phyloP scores from a whole-genome alignment of 1,284 basidiomycete species.

The Abortiporus biennis region DNA sequence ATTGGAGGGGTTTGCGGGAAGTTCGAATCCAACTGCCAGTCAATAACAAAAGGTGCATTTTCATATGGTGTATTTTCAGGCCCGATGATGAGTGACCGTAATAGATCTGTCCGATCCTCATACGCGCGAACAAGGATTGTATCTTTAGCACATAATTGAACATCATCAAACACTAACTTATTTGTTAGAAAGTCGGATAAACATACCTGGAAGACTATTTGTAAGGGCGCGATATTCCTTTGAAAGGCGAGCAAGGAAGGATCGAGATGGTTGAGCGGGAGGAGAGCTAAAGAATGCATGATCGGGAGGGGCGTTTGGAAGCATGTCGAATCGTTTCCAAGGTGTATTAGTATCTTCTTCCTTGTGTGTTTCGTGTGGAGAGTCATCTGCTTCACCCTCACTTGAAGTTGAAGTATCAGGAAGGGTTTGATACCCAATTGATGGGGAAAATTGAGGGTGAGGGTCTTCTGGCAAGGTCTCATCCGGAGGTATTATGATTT shows the following conservation, averaged over 20 bases:
- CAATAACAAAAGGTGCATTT: conserved; percentile 91
- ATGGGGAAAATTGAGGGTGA: conserved; percentile 12
- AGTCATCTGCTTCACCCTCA: conserved; percentile 6
- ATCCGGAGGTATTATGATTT: too few species aligned
- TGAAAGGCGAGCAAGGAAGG: conserved; percentile 68
- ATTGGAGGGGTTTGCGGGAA: conserved; percentile 85
- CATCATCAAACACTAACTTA: conserved; percentile 8
- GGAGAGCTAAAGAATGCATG: conserved; percentile 71
- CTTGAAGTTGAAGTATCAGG: conserved; percentile 23
- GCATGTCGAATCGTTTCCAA: conserved; percentile 77
- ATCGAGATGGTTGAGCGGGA: conserved; percentile 59
- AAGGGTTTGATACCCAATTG: conserved; percentile 16
- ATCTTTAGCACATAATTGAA: conserved; percentile 31
- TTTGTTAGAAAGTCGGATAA: conserved; percentile 3
- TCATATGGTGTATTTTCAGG: conserved; percentile 92
- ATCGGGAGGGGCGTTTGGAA: conserved; percentile 70
- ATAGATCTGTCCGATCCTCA: conserved; percentile 80
- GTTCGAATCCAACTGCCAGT: conserved; percentile 85
- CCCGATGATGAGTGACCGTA: conserved; percentile 87
- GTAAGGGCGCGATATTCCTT: conserved; percentile 83
- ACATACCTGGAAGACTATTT: conserved; percentile 74
- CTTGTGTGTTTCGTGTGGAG: conserved; percentile 10
- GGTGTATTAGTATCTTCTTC: conserved; percentile 24
- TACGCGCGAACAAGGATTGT: conserved; percentile 69
- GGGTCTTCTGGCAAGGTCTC: not conserved